Evolutionary conservation across 306 rosid species (phyloP).

Genomic region (Sophora flavescens): DNA sequence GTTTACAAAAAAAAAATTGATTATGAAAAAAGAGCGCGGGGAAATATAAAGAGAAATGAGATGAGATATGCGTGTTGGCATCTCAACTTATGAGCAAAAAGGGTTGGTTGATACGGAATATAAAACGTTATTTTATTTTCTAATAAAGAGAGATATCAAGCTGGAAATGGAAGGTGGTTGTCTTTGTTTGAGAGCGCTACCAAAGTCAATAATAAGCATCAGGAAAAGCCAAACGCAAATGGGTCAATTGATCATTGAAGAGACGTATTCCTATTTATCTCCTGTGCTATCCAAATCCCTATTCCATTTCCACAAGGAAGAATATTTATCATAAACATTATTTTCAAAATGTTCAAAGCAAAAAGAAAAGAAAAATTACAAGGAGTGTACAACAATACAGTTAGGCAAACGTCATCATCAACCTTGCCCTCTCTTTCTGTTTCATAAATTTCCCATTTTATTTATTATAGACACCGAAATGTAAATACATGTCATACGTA

Average conservation of each 20-base stretch:
- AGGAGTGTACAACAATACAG: slow-evolving; percentile 26
- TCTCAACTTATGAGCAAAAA: background rate
- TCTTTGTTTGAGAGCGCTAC: slow-evolving; percentile 42
- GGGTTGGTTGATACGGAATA: slow-evolving; percentile 30
- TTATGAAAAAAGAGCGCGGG: background rate
- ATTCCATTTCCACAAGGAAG: slow-evolving; percentile 44
- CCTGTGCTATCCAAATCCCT: slow-evolving; percentile 34
- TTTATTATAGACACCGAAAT: background rate
- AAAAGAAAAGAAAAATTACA: background rate
- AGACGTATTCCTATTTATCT: slow-evolving; percentile 59
- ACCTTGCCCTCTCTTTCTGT: slow-evolving; percentile 28
- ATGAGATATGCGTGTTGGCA: background rate
- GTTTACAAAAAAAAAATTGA: background rate
- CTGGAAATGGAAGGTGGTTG: slow-evolving; percentile 44
- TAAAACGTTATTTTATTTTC: slow-evolving; percentile 10
- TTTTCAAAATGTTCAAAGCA: slow-evolving; percentile 4
- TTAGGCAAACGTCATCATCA: slow-evolving; percentile 73
- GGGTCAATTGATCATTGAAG: slow-evolving; percentile 46
- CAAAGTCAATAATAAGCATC: slow-evolving; percentile 53
- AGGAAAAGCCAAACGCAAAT: slow-evolving; percentile 51
- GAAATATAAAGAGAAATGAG: background rate
- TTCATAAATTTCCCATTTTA: slow-evolving; percentile 13
- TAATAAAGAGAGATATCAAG: slow-evolving; percentile 39
- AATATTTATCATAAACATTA: slow-evolving; percentile 41
- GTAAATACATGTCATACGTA: slow-evolving; percentile 35